phyloP scores from a whole-genome alignment of 192 early-diverging fungal genomes.

The Podila verticillata region DNA sequence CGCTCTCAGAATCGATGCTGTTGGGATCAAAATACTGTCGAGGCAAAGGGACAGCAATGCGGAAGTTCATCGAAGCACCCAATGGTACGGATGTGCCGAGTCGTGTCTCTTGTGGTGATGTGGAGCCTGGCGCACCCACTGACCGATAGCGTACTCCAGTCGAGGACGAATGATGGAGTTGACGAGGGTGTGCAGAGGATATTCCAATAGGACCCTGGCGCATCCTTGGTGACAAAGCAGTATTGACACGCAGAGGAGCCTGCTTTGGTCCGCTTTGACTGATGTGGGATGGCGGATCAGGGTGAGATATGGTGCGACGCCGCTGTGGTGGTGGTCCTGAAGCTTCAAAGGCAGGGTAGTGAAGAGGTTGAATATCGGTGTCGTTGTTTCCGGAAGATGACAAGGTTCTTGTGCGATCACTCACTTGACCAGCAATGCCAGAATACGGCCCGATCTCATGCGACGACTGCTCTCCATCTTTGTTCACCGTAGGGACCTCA shows the following conservation, averaged over 20 bases:
- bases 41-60: slow-evolving; percentile 34
- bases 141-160: neutral
- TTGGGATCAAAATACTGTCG: slow-evolving; percentile 37
- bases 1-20: slow-evolving; percentile 25
- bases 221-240: slow-evolving; percentile 21
- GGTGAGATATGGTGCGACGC: slow-evolving; percentile 36
- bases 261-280: too few relatives aligned
- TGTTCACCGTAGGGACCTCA: neutral
- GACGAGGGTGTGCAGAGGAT: neutral
- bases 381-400: neutral
- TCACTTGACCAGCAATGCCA: neutral
- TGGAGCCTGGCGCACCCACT: slow-evolving; percentile 2
- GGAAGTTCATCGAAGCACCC: slow-evolving; percentile 41
- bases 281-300: neutral
- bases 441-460: slow-evolving; percentile 34
- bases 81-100: slow-evolving; percentile 39
- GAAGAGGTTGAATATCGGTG: neutral
- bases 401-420: neutral
- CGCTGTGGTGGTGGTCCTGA: slow-evolving; percentile 14
- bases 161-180: neutral
- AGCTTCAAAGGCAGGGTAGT: slow-evolving; percentile 4
- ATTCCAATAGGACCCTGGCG: slow-evolving; percentile 24
- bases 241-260: slow-evolving; percentile 19
- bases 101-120: slow-evolving; percentile 10
- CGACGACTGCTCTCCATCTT: slow-evolving; percentile 17